These are phyloP conservation scores for Salix udensis DNA, from an alignment of 345 rosid genomes.

Conservation along the genomic window DNA sequence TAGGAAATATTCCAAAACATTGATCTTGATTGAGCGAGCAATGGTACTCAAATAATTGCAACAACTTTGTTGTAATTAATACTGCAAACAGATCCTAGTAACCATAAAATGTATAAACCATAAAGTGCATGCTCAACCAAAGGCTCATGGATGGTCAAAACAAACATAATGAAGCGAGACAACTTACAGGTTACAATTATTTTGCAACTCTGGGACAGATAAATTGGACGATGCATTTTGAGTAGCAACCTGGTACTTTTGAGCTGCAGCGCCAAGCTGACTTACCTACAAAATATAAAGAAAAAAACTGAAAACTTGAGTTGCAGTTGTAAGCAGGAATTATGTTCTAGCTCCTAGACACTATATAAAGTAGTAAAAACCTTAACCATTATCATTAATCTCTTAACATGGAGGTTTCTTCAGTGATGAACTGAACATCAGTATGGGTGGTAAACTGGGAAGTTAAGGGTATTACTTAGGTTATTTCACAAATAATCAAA, in stretches of 20 bases:
- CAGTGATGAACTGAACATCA: constrained; percentile 1
- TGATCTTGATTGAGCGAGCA: not conserved
- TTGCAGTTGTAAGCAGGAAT: not conserved
- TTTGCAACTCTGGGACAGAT: constrained; percentile 76
- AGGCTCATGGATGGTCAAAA: not conserved
- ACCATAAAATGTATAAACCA: not conserved
- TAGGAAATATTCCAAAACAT: not conserved
- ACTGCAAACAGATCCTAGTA: not conserved
- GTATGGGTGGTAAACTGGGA: not conserved
- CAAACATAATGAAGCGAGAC: not conserved
- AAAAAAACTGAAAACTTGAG: not conserved
- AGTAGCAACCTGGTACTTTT: constrained; percentile 80
- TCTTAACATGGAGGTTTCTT: not conserved
- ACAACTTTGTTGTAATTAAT: not conserved
- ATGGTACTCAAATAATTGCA: not conserved
- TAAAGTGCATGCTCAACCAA: not conserved
- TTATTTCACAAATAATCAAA: not conserved
- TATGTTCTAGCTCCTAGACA: not conserved
- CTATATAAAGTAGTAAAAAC: not conserved
- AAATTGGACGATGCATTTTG: constrained; percentile 77
- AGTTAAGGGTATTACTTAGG: not conserved
- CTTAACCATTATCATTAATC: not conserved
- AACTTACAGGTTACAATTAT: constrained; percentile 82
- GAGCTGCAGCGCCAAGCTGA: constrained; percentile 88
- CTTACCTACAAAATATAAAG: constrained; percentile 51